These are phyloP conservation scores for Fusarium vanettenii DNA, from an alignment of 2,329 filamentous ascomycete genomes.

Conservation along the genomic window DNA sequence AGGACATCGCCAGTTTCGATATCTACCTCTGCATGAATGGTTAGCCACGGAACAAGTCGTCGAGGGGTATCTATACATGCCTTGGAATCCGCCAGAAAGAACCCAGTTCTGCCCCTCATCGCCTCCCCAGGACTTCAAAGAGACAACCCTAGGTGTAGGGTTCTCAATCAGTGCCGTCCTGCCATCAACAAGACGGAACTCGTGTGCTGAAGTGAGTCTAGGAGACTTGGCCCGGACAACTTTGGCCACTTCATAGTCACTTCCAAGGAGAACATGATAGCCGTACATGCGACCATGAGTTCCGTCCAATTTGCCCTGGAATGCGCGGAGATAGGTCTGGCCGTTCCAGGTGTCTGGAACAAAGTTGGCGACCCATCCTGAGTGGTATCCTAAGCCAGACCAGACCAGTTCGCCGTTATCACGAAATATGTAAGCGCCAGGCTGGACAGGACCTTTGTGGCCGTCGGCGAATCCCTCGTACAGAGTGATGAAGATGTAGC, in stretches of 20 bases:
- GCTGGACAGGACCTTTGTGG: conserved; percentile 56
- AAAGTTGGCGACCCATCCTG: conserved; percentile 65
- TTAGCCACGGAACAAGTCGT: background rate
- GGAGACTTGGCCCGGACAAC: background rate
- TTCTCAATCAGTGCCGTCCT: background rate
- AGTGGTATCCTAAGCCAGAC: conserved; percentile 65
- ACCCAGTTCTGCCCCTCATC: background rate
- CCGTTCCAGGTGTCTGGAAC: conserved; percentile 56
- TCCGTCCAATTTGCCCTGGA: conserved; percentile 54
- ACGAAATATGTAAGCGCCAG: conserved; percentile 65
- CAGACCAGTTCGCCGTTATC: conserved; percentile 66
- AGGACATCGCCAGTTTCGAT: conserved; percentile 28
- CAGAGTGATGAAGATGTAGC: background rate
- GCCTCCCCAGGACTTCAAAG: background rate
- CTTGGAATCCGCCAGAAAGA: background rate
- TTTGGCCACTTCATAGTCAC: background rate
- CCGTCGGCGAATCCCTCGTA: background rate
- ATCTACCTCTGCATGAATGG: conserved; percentile 16
- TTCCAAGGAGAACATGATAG: background rate
- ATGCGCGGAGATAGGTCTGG: conserved; percentile 62
- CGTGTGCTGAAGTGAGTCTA: background rate
- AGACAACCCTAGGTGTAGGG: background rate
- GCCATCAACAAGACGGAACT: background rate
- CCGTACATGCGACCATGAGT: background rate
- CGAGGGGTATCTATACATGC: background rate